These are phyloP conservation scores for Ensete glaucum DNA, from an alignment of 176 grass and related monocot genomes.

Conservation along the genomic window DNA sequence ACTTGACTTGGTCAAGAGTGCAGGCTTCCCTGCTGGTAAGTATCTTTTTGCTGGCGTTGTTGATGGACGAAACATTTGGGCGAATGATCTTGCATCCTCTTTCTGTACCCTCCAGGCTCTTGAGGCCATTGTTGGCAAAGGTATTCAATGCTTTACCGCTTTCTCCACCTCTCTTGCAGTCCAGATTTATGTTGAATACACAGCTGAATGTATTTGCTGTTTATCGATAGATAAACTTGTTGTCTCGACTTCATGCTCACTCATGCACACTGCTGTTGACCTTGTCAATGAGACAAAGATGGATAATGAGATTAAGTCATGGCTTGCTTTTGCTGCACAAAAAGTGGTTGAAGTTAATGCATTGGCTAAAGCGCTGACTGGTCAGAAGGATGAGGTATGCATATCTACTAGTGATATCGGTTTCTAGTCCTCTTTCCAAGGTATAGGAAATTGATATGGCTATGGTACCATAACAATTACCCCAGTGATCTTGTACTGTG, in stretches of 20 bases:
- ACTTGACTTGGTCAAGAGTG: slow-evolving; percentile 4
- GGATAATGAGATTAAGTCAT: slow-evolving; percentile 78
- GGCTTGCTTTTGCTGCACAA: slow-evolving; percentile 85
- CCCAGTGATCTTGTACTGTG: too few species aligned
- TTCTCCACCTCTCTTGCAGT: slow-evolving; percentile 9
- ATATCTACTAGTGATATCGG: neutral
- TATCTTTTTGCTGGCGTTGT: slow-evolving; percentile 16
- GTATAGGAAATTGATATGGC: neutral
- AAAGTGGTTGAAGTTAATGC: slow-evolving; percentile 86
- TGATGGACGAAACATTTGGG: slow-evolving; percentile 8
- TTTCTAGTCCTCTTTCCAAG: neutral
- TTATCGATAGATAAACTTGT: slow-evolving; percentile 69
- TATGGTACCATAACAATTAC: neutral
- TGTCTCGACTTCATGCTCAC: slow-evolving; percentile 85
- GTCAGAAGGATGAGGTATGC: slow-evolving; percentile 81
- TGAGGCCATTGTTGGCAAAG: slow-evolving; percentile 33
- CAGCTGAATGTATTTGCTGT: slow-evolving; percentile 1
- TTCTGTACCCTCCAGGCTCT: neutral
- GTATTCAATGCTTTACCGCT: slow-evolving; percentile 28
- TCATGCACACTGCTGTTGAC: slow-evolving; percentile 88
- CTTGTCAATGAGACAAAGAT: slow-evolving; percentile 94
- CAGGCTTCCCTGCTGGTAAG: slow-evolving; percentile 2
- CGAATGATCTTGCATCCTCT: slow-evolving; percentile 8
- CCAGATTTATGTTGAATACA: neutral
- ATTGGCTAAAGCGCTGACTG: slow-evolving; percentile 82